These are phyloP conservation scores for Dothistroma pini DNA, from an alignment of 2,329 filamentous ascomycete species.

Conservation along the genomic window DNA sequence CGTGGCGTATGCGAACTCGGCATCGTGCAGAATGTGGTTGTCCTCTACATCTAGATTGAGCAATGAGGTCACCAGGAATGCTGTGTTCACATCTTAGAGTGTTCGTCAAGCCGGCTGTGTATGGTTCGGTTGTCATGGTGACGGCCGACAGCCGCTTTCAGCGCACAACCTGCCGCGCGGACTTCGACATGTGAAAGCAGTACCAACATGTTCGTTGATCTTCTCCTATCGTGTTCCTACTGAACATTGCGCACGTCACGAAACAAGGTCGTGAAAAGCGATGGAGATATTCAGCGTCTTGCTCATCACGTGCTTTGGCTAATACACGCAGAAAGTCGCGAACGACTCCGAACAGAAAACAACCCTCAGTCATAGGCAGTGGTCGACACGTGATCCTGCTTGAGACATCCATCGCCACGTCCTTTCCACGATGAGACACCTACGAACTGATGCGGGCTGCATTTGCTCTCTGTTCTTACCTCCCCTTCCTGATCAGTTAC, in stretches of 20 bases:
- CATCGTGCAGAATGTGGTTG: constrained; percentile 2
- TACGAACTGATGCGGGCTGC: no score
- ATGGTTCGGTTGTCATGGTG: neutral
- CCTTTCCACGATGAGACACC: no score
- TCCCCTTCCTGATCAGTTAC: no score
- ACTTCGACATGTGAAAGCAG: neutral
- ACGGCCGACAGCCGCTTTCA: neutral
- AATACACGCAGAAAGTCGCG: no score
- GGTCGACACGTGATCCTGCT: no score
- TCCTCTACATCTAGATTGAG: neutral
- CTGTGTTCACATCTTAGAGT: constrained; percentile 1
- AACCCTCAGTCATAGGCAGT: no score
- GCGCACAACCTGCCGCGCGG: neutral
- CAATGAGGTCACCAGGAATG: constrained; percentile 5
- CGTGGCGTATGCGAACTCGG: constrained; percentile 12
- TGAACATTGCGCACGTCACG: neutral
- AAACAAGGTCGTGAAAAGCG: neutral
- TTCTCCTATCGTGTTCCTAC: neutral
- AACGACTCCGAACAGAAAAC: no score
- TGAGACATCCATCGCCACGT: no score
- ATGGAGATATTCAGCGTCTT: no score
- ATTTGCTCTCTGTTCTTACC: no score
- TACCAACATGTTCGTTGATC: neutral
- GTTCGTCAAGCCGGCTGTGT: neutral
- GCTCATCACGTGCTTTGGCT: no score